Conservation (phyloP, 257 asterid species). For the Solanum gandarillasii region DNA sequence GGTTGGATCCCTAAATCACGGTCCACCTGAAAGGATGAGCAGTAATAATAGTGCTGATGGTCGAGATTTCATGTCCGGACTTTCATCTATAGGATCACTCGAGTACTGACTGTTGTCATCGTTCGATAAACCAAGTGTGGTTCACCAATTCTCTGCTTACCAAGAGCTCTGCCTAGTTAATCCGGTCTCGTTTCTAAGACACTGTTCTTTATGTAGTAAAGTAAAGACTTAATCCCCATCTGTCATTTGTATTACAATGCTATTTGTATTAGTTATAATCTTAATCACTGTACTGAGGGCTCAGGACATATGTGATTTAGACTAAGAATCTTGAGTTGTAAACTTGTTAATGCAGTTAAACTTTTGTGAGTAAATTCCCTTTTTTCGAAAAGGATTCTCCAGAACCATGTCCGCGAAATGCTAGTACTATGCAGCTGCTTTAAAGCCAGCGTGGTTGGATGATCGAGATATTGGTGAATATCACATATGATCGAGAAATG, state of each 20-base stretch:
- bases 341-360: background rate
- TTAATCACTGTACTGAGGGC: background rate
- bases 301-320: background rate
- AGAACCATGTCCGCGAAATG: background rate
- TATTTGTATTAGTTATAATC: background rate
- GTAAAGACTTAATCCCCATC: background rate
- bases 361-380: background rate
- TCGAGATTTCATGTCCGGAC: slow-evolving; percentile 38
- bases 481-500: background rate
- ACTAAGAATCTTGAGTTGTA: background rate
- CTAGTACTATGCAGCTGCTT: background rate
- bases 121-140: background rate
- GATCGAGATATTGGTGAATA: background rate
- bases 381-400: background rate
- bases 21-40: slow-evolving; percentile 37
- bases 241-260: background rate
- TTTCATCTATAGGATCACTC: slow-evolving; percentile 64
- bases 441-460: background rate
- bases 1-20: slow-evolving; percentile 37
- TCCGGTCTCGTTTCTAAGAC: background rate
- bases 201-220: background rate
- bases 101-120: slow-evolving; percentile 28
- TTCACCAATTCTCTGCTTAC: background rate
- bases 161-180: background rate
- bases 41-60: slow-evolving; percentile 26